Evolutionary conservation across 495 filamentous ascomycete species (phyloP).

Genomic region (Penicillium nucicola): DNA sequence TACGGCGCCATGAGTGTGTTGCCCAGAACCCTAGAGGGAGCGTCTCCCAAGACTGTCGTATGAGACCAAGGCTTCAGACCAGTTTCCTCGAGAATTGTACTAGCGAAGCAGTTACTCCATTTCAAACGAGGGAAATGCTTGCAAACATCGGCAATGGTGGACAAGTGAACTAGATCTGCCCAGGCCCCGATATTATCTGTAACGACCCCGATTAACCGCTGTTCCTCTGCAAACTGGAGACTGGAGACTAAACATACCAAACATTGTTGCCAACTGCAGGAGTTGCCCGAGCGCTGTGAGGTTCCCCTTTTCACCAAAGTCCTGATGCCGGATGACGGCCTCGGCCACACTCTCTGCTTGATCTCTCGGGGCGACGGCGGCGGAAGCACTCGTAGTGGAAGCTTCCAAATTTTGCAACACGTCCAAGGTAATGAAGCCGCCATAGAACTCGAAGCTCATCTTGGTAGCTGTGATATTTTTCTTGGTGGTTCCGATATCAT

Average conservation of each 20-base stretch:
- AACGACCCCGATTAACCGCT: too few relatives aligned
- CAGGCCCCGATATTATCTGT: constrained; percentile 69
- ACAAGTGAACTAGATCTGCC: constrained; percentile 56
- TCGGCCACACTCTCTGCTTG: constrained; percentile 78
- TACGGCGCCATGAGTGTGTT: constrained; percentile 66
- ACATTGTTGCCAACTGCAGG: constrained; percentile 76
- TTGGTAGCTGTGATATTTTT: constrained; percentile 57
- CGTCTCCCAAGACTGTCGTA: constrained; percentile 68
- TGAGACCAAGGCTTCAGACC: constrained; percentile 76
- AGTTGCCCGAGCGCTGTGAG: constrained; percentile 69
- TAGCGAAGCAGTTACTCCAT: constrained; percentile 75
- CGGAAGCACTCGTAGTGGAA: constrained; percentile 1
- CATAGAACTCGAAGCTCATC: constrained; percentile 79
- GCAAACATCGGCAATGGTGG: constrained; percentile 67
- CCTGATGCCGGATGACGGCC: constrained; percentile 81
- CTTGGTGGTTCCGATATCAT: constrained; percentile 73
- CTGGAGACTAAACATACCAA: constrained; percentile 37
- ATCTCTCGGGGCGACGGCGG: constrained; percentile 41
- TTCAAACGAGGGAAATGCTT: constrained; percentile 57
- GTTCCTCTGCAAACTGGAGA: too few relatives aligned
- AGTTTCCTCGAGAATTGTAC: constrained; percentile 63
- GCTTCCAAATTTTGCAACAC: constrained; percentile 31
- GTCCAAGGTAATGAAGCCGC: constrained; percentile 59
- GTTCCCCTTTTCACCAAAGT: constrained; percentile 58
- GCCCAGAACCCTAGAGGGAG: constrained; percentile 58